Evolutionary conservation across 2,329 filamentous ascomycete genomes (phyloP), one percentile per base, ranked within the genome.

Genomic region (Neoarthrinium moseri): DNA sequence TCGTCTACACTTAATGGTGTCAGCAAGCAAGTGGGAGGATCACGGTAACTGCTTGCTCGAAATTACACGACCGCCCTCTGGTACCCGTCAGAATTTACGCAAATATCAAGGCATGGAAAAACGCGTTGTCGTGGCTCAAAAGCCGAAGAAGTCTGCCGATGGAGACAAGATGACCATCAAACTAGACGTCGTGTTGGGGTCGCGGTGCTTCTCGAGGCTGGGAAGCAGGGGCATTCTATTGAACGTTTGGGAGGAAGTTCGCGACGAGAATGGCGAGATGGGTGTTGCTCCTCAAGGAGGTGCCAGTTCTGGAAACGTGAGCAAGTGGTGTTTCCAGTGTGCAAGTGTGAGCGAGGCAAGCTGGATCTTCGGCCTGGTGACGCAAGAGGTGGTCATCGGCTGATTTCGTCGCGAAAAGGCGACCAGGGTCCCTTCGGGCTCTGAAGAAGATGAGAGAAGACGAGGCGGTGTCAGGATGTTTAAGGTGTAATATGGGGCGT

Each of bases 161-260:
- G 42, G 24, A 6, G 33, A 49, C 13, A 46, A 26, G 12, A 35
- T 29, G 13, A 34, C 20, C 3, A 6, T 23, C 26, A 65, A 71
- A 51, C 80, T 96, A 1, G 92, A 97, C 64, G 89, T 89, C 1
- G 91, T 91, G 38, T 73, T 96, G 2, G 87, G 87, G 10, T 90
- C 91, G 61, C 87, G 83, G 46, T 91, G 88, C 60, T 95, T 96
- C 67, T 87, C 91, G 54, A 75, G 88, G 15, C 82, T 96, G 49
- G 91, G 89, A 5, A 82, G 87, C 54, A 87, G 88, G 26, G 91
- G 91, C 37, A 92, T 96, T 57, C 89, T 94, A 2, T 84, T 95
- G 46, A 91, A 87, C 53, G 86, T 96, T 27, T 94, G 90, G 83
- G 87, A 94, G 63, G 84, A 89, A 53, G 71, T 86, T 55, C 83